Conservation (phyloP, 73 alveolate genomes). For the Paramecium sonneborni region DNA sequence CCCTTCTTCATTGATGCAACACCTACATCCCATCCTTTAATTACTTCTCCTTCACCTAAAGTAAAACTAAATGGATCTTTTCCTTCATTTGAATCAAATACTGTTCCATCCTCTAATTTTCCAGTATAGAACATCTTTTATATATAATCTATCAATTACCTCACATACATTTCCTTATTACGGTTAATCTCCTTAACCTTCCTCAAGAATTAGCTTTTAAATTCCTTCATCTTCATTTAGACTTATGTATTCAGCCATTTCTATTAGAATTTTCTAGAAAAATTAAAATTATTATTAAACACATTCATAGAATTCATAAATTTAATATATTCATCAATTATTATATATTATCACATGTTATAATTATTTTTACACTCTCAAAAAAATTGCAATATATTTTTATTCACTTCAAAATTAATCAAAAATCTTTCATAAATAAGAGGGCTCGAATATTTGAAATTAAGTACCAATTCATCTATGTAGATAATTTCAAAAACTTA, state of each 20-base stretch:
- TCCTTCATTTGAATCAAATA: conserved; percentile 84
- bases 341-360: too few species aligned
- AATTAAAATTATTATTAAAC: neutral
- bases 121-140: conserved; percentile 77
- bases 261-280: conserved; percentile 20
- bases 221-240: conserved; percentile 26
- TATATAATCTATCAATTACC: neutral
- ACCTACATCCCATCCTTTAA: conserved; percentile 98
- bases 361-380: too few species aligned
- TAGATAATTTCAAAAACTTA: too few species aligned
- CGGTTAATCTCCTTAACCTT: conserved; percentile 20
- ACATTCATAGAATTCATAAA: neutral
- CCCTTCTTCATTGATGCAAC: conserved; percentile 91
- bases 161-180: neutral
- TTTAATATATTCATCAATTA: neutral
- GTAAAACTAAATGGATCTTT: conserved; percentile 80
- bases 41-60: conserved; percentile 92
- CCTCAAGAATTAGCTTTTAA: neutral
- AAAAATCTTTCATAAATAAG: too few species aligned
- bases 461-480: too few species aligned
- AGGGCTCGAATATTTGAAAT: too few species aligned
- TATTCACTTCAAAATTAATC: too few species aligned
- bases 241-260: conserved; percentile 5
- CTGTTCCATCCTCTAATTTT: conserved; percentile 85
- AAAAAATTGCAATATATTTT: too few species aligned